Base-by-base conservation (phyloP, 768 basidiomycete genomes). In the Cystofilobasidium ferigula region DNA sequence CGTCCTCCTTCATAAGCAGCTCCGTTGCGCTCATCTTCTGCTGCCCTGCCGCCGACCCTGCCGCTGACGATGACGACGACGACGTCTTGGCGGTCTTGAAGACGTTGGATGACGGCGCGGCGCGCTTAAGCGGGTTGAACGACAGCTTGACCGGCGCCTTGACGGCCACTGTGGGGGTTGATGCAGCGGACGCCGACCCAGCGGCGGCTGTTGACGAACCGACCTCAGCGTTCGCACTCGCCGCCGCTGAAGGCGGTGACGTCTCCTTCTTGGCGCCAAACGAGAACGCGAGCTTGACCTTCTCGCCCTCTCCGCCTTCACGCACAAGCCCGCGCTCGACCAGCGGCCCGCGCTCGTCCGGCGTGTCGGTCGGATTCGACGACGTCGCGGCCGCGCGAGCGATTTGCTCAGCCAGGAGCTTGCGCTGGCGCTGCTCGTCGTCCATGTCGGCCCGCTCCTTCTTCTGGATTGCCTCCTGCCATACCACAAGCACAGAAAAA, bases 341-440 rank as follows among this genome's bases (percentile, higher is more conserved):
- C 14, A 53, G 35, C 35, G 65, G 51, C 10, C 59, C 65, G 0
- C 24, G 9, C 16, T 32, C 22, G 14, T 32, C 48, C 30, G 51
- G 18, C 18, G 66, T 3, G 78, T 78, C 24, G 78, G 72, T 10
- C 20, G 72, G 66, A 0, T 78, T 73, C 16, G 76, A 73, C 4
- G 75, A 7, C 62, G 66, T 10, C 18, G 70, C 66, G 9, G 78
- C 80, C 2, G 94, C 95, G 43, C 91, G 82, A 75, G 89, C 89
- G 63, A 99, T 98, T 77, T 99, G 94, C 71, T 95, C 92, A 14
- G 86, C 81, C 69, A 99, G 87, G 58, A 91, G 81, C 71, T 83
- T 78, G 20, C 95, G 85, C 76, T 98, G 94, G 47, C 95, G 83
- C 75, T 91, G 88, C 76, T 99, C 95, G 73, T 98, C 94, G 26